A percentile compares a stretch with the other conserved stretches of the same genome.
These are phyloP conservation scores for Picea sitchensis DNA, from an alignment of 75 land plant species.

Conservation along the genomic window DNA sequence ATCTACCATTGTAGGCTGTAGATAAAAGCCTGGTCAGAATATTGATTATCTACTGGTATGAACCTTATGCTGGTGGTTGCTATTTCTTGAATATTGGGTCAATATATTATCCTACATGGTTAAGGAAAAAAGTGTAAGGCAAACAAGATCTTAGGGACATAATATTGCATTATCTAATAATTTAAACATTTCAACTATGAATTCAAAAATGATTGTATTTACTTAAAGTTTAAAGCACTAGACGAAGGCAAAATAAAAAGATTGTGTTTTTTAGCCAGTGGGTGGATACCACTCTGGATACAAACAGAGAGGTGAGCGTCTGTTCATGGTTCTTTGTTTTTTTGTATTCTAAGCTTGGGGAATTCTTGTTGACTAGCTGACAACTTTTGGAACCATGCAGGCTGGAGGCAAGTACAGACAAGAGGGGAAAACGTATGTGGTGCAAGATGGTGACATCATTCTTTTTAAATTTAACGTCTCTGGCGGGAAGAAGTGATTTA, in stretches of 20 bases:
- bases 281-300: not conserved
- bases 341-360: not conserved
- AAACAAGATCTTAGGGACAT: not conserved
- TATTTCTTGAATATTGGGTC: not conserved
- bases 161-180: not conserved
- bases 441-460: constrained; percentile 96
- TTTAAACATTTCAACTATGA: not conserved
- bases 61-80: not conserved
- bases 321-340: not conserved
- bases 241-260: not conserved
- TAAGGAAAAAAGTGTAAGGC: not conserved
- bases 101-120: not conserved
- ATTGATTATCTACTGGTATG: not conserved
- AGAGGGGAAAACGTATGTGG: constrained; percentile 96
- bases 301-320: not conserved
- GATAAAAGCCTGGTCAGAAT: not conserved
- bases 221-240: not conserved
- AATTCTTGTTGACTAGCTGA: not conserved
- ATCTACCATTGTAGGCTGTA: too few species aligned
- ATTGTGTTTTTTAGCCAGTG: not conserved
- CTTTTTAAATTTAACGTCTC: constrained; percentile 97
- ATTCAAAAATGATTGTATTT: not conserved
- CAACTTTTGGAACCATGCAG: constrained; percentile 25
- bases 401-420: constrained; percentile 97
- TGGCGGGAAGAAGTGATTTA: constrained; percentile 52